A percentile compares a stretch with the other conserved stretches of the same genome.
These are phyloP conservation scores for Pichia deserticola DNA, from an alignment of 805 yeast species.

Conservation along the genomic window DNA sequence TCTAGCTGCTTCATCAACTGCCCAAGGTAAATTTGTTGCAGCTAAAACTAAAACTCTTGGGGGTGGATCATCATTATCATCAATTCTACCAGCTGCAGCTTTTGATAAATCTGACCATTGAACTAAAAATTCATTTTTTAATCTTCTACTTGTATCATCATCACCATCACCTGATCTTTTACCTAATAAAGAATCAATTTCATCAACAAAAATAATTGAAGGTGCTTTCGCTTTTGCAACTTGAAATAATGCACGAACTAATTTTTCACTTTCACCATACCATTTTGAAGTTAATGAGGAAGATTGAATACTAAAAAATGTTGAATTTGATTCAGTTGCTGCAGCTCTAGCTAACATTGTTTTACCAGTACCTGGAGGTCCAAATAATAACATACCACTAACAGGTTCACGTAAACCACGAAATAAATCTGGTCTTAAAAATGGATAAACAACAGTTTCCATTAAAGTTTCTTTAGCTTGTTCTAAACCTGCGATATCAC, in stretches of 20 bases:
- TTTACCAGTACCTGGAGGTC: conserved; percentile 99
- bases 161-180: conserved; percentile 63
- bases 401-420: conserved; percentile 90
- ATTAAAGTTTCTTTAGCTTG: conserved; percentile 83
- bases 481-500: conserved; percentile 87
- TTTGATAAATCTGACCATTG: conserved; percentile 92
- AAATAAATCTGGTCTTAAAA: conserved; percentile 86
- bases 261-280: conserved; percentile 89
- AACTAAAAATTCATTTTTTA: conserved; percentile 86
- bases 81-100: conserved; percentile 65
- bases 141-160: conserved; percentile 81
- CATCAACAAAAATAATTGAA: conserved; percentile 90
- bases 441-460: conserved; percentile 95
- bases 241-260: conserved; percentile 81
- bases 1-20: conserved; percentile 93
- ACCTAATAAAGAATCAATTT: conserved; percentile 84
- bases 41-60: conserved; percentile 83
- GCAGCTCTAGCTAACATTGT: conserved; percentile 97
- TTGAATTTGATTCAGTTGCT: conserved; percentile 89
- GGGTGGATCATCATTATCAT: conserved; percentile 39
- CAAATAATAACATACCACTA: conserved; percentile 90
- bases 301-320: conserved; percentile 87
- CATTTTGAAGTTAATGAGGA: conserved; percentile 83
- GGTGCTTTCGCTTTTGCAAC: conserved; percentile 85
- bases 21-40: conserved; percentile 96